phyloP scores from a whole-genome alignment of 1,284 basidiomycete genomes.

The Leccinum ponderosum region DNA sequence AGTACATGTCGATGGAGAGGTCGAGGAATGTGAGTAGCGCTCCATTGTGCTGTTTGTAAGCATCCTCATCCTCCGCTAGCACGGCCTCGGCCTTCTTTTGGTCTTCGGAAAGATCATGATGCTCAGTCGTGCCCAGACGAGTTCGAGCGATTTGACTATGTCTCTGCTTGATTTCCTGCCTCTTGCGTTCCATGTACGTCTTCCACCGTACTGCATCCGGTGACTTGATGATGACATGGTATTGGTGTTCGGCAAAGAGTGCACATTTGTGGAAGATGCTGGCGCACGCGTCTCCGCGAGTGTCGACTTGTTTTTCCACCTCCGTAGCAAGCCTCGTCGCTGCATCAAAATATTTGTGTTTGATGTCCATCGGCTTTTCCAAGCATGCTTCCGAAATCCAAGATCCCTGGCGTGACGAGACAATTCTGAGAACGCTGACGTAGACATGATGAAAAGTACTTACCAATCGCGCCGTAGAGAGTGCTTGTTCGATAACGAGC shows the following conservation, averaged over 20 bases:
- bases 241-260: constrained; percentile 87
- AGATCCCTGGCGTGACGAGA: constrained; percentile 58
- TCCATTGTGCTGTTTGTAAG: constrained; percentile 60
- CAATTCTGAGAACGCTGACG: constrained; percentile 1
- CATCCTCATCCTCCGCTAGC: constrained; percentile 59
- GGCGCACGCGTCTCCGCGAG: constrained; percentile 43
- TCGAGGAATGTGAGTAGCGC: constrained; percentile 67
- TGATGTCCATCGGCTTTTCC: constrained; percentile 79
- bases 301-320: constrained; percentile 19
- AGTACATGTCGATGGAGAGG: constrained; percentile 83
- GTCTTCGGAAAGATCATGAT: constrained; percentile 28
- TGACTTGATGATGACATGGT: constrained; percentile 67
- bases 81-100: constrained; percentile 41
- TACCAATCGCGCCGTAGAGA: constrained; percentile 63
- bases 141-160: constrained; percentile 42
- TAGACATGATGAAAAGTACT: constrained; percentile 21
- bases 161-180: constrained; percentile 57
- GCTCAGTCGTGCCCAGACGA: constrained; percentile 28
- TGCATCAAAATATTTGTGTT: constrained; percentile 65
- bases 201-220: constrained; percentile 74
- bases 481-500: constrained; percentile 40
- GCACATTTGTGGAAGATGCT: constrained; percentile 85
- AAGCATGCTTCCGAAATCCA: constrained; percentile 90
- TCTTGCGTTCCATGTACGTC: constrained; percentile 74
- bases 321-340: constrained; percentile 50